Conservation (phyloP, 495 filamentous ascomycete genomes). For the Penicillium pancosmium region DNA sequence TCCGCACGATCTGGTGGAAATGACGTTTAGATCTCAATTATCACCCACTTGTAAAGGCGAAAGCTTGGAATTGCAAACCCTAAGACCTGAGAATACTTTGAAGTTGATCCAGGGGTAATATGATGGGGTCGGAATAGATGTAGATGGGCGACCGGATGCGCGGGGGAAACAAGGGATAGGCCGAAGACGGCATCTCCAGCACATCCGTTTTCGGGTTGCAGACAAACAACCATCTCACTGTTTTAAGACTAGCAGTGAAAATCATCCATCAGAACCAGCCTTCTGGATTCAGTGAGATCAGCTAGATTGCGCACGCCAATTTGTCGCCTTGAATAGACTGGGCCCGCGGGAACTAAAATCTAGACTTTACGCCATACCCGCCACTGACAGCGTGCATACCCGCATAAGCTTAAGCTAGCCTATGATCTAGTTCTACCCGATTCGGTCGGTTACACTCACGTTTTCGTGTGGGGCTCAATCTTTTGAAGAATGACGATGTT, state of each 20-base stretch:
- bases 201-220: constrained; percentile 26
- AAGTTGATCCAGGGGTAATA: background rate
- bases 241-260: constrained; percentile 10
- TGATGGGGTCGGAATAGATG: background rate
- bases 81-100: background rate
- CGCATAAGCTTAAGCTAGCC: constrained; percentile 12
- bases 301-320: constrained; percentile 13
- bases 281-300: background rate
- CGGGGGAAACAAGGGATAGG: constrained; percentile 5
- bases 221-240: constrained; percentile 10
- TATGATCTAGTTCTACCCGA: constrained; percentile 6
- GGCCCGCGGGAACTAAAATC: constrained; percentile 12
- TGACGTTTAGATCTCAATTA: constrained; percentile 11
- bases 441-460: constrained; percentile 31
- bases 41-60: background rate
- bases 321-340: constrained; percentile 1
- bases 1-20: constrained; percentile 8
- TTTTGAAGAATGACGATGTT: constrained; percentile 16
- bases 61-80: background rate
- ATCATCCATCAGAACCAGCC: constrained; percentile 8
- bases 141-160: background rate
- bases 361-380: constrained; percentile 12
- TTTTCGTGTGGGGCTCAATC: constrained; percentile 8
- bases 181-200: constrained; percentile 17
- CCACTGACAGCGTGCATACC: constrained; percentile 21